Evolutionary conservation across 768 basidiomycete genomes (phyloP).

Genomic region (Mycena rosella): DNA sequence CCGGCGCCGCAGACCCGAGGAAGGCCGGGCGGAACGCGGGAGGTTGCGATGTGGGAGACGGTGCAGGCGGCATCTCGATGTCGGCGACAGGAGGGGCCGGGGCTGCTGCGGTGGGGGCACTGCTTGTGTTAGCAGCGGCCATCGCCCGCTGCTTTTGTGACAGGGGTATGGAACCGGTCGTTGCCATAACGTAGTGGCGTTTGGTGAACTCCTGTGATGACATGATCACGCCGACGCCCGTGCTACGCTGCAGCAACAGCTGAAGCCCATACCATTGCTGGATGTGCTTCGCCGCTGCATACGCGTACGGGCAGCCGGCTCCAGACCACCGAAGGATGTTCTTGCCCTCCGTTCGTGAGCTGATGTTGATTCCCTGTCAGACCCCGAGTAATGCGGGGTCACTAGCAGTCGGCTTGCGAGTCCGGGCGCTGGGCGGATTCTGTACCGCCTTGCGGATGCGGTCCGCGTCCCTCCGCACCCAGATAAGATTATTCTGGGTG

Average conservation of each 20-base stretch:
- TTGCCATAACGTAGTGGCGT: too few species aligned
- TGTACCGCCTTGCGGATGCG: not conserved
- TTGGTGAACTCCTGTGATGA: not conserved
- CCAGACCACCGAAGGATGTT: not conserved
- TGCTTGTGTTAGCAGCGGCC: too few species aligned
- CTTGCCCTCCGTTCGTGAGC: not conserved
- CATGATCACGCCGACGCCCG: not conserved
- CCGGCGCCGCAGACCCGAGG: not conserved
- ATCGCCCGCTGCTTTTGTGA: too few species aligned
- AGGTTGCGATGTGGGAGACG: not conserved
- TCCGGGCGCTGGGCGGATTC: not conserved
- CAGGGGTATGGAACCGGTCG: too few species aligned
- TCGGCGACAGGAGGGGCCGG: not conserved
- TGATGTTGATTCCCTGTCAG: not conserved
- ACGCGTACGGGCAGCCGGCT: not conserved
- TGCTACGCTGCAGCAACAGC: not conserved
- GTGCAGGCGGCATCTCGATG: not conserved
- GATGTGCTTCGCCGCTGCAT: not conserved
- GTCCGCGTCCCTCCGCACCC: not conserved
- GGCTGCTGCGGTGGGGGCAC: not conserved
- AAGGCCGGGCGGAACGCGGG: not conserved
- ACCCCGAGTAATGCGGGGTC: not conserved
- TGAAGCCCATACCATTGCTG: not conserved
- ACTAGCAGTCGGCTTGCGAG: not conserved
- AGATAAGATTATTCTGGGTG: not conserved